These are phyloP conservation scores for Ustilago loliicola DNA, from an alignment of 1,284 basidiomycete genomes.

Conservation along the genomic window DNA sequence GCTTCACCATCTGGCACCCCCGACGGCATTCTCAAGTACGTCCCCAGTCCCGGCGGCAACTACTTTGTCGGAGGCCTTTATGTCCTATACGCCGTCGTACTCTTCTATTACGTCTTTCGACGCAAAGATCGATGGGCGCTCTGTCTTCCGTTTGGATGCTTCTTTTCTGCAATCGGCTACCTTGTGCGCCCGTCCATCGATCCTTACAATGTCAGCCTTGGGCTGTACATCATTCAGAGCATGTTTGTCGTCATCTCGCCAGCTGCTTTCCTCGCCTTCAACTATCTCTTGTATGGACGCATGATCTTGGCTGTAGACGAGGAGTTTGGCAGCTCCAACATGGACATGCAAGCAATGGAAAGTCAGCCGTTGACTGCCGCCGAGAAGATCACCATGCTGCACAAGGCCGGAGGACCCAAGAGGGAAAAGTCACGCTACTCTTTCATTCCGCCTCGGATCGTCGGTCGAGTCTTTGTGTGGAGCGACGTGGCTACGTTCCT, in stretches of 20 bases:
- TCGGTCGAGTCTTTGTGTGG: slow-evolving; percentile 62
- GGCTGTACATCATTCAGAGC: slow-evolving; percentile 48
- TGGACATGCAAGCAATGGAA: slow-evolving; percentile 30
- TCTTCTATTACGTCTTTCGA: slow-evolving; percentile 38
- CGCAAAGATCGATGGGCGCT: slow-evolving; percentile 53
- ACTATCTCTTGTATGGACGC: slow-evolving; percentile 59
- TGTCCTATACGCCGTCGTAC: slow-evolving; percentile 15
- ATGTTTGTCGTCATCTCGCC: slow-evolving; percentile 59
- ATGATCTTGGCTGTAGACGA: slow-evolving; percentile 43
- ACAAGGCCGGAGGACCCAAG: slow-evolving; percentile 39
- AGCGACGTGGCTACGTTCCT: slow-evolving; percentile 64
- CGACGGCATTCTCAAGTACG: slow-evolving; percentile 43
- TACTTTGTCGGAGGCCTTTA: slow-evolving; percentile 41
- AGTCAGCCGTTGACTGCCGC: slow-evolving; percentile 22
- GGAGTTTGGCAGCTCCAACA: slow-evolving; percentile 33
- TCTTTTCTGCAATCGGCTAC: slow-evolving; percentile 44
- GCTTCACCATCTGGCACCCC: slow-evolving; percentile 4
- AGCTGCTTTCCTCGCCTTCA: slow-evolving; percentile 59
- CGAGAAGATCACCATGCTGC: slow-evolving; percentile 34
- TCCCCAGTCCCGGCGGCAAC: slow-evolving; percentile 48
- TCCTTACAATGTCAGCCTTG: slow-evolving; percentile 22
- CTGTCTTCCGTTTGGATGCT: slow-evolving; percentile 55
- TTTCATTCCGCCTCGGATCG: slow-evolving; percentile 53
- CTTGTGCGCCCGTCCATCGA: slow-evolving; percentile 40
- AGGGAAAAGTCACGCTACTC: slow-evolving; percentile 43